These are phyloP conservation scores for Pichia eremophila DNA, from an alignment of 805 yeast species.

Conservation along the genomic window DNA sequence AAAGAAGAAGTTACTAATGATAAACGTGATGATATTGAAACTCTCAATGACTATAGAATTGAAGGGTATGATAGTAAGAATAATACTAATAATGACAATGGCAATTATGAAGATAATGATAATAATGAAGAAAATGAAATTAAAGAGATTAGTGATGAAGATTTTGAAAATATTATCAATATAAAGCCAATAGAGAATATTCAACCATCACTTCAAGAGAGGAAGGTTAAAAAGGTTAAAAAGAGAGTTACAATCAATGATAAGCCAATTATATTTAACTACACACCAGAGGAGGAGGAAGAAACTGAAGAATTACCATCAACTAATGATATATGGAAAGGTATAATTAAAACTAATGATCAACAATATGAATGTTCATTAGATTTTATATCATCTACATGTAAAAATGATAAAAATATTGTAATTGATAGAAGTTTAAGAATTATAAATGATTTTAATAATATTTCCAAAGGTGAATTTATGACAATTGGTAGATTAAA, in stretches of 20 bases:
- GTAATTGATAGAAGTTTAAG: not conserved
- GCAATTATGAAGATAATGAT: too few species aligned
- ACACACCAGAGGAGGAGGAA: not conserved
- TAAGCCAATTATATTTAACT: too few species aligned
- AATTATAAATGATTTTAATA: not conserved
- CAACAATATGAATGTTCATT: not conserved
- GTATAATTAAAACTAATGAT: not conserved
- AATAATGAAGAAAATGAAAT: slow-evolving; percentile 7
- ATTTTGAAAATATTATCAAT: slow-evolving; percentile 10
- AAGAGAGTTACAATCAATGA: too few species aligned
- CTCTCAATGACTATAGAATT: too few species aligned
- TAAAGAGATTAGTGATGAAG: slow-evolving; percentile 12
- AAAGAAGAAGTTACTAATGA: slow-evolving; percentile 10
- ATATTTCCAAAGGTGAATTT: slow-evolving; percentile 28
- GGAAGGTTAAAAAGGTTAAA: not conserved
- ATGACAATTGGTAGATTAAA: slow-evolving; percentile 52
- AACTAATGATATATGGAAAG: not conserved
- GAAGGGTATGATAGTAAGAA: too few species aligned
- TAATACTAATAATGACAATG: too few species aligned
- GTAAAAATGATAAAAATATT: not conserved
- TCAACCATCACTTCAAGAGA: not conserved
- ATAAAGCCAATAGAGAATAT: not conserved
- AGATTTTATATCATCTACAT: slow-evolving; percentile 4
- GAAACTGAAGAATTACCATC: not conserved
- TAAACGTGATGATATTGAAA: not conserved